These are phyloP conservation scores for Drechslerella dactyloides DNA, from an alignment of 2,329 filamentous ascomycete genomes.

Conservation along the genomic window DNA sequence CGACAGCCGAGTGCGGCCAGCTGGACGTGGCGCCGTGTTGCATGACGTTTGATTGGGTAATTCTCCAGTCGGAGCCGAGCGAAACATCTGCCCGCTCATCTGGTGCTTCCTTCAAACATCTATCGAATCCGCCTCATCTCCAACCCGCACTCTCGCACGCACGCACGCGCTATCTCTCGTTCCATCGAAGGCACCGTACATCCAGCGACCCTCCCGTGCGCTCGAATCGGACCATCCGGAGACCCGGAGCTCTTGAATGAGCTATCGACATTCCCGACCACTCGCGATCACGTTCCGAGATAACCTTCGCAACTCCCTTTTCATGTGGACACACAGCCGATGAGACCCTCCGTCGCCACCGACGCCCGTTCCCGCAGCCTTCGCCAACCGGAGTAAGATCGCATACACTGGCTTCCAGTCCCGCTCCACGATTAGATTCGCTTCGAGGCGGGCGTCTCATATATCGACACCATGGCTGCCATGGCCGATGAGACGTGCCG, in stretches of 20 bases:
- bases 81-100: slow-evolving; percentile 32
- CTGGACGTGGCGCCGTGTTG: slow-evolving; percentile 11
- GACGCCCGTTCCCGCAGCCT: slow-evolving; percentile 15
- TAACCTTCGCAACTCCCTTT: slow-evolving; percentile 12
- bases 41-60: slow-evolving; percentile 49
- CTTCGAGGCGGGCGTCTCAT: slow-evolving; percentile 20
- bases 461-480: slow-evolving; percentile 39
- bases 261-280: slow-evolving; percentile 16
- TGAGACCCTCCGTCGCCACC: slow-evolving; percentile 38
- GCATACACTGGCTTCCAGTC: slow-evolving; percentile 5
- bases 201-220: background rate
- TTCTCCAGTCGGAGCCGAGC: slow-evolving; percentile 15
- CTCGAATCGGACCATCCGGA: slow-evolving; percentile 1
- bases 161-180: slow-evolving; percentile 23
- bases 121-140: slow-evolving; percentile 18
- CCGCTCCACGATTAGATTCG: slow-evolving; percentile 1
- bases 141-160: background rate
- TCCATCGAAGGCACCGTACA: slow-evolving; percentile 14
- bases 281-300: slow-evolving; percentile 4
- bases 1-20: background rate
- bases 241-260: slow-evolving; percentile 46
- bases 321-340: slow-evolving; percentile 25
- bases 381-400: slow-evolving; percentile 12
- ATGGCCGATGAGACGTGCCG: slow-evolving; percentile 83
- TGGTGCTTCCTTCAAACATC: slow-evolving; percentile 25